Percentiles rank a stretch among this genome's conserved stretches.
phyloP scores from a whole-genome alignment of 2,329 filamentous ascomycete species.

The Talaromyces sp. region DNA sequence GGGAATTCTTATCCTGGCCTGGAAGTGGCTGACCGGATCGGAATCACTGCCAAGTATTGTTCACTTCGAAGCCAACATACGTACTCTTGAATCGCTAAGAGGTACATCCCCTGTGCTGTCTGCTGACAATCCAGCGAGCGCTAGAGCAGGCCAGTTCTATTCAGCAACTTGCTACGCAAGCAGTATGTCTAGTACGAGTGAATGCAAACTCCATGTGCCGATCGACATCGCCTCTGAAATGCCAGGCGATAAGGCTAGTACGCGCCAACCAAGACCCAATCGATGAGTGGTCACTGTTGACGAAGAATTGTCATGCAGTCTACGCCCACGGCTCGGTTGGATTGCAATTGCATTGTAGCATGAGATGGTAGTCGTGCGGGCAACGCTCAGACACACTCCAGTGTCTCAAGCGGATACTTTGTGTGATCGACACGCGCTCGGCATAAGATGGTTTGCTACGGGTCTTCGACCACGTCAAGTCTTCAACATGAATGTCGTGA shows the following conservation, averaged over 20 bases:
- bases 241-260: not conserved
- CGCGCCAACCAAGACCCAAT: conserved; percentile 3
- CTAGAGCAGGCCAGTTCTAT: no score
- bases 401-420: not conserved
- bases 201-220: conserved; percentile 8
- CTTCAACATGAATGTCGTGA: not conserved
- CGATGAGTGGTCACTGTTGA: not conserved
- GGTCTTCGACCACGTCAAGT: not conserved
- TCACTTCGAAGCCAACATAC: not conserved
- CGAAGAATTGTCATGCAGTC: not conserved
- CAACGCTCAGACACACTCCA: not conserved
- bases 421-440: not conserved
- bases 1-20: not conserved
- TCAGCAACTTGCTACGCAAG: no score
- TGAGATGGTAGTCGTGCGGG: not conserved
- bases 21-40: not conserved
- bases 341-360: not conserved
- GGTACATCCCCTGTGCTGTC: no score
- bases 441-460: not conserved
- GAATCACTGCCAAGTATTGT: no score
- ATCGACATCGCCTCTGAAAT: not conserved
- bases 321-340: not conserved
- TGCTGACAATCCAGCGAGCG: no score
- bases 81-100: not conserved
- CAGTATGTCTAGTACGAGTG: no score